Percentiles rank a stretch among this genome's conserved stretches.
Evolutionary conservation across 2,329 filamentous ascomycete species (phyloP).

Genomic region (Trichoderma harzianum): DNA sequence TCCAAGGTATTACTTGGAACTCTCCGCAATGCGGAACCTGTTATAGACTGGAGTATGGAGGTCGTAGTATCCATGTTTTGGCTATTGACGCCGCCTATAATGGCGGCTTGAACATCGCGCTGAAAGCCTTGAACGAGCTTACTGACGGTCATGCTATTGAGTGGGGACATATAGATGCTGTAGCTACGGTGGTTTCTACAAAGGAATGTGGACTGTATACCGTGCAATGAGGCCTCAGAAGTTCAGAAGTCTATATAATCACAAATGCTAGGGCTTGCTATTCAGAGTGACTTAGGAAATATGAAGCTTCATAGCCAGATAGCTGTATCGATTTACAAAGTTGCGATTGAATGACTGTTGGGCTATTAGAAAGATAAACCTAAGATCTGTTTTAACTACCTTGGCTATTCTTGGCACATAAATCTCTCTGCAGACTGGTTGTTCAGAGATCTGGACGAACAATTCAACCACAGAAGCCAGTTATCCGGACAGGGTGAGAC

Average conservation of each 20-base stretch:
- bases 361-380: background rate
- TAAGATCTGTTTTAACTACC: background rate
- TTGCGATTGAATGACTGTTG: background rate
- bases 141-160: conserved; percentile 48
- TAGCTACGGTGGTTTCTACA: conserved; percentile 40
- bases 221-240: background rate
- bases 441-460: too few species aligned
- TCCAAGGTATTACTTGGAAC: conserved; percentile 55
- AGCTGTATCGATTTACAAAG: background rate
- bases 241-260: background rate
- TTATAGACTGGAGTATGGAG: conserved; percentile 52
- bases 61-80: conserved; percentile 50
- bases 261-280: background rate
- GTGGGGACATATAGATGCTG: conserved; percentile 53
- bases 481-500: too few species aligned
- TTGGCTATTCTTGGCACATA: too few species aligned
- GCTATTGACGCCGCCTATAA: conserved; percentile 49
- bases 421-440: too few species aligned
- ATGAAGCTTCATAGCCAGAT: background rate
- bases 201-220: conserved; percentile 39
- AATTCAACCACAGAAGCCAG: too few species aligned
- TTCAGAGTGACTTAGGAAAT: background rate
- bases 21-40: conserved; percentile 56
- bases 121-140: conserved; percentile 52
- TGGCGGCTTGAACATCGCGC: conserved; percentile 53